These are phyloP conservation scores for Fraxinus xanthoxyloides DNA, from an alignment of 305 asterid genomes.

Conservation along the genomic window DNA sequence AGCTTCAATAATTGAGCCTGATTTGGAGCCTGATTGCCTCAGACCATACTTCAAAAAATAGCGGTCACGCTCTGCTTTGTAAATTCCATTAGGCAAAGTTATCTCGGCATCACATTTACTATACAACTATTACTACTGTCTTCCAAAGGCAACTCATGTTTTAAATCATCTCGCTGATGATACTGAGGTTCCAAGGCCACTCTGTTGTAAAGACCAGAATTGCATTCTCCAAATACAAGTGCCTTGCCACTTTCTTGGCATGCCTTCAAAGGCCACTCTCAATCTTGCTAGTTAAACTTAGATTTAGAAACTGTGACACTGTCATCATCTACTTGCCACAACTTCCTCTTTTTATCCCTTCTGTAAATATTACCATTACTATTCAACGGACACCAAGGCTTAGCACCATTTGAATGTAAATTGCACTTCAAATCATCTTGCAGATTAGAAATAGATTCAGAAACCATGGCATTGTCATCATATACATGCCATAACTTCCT, in stretches of 20 bases:
- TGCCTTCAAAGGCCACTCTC: conserved; percentile 21
- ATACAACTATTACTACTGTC: conserved; percentile 8
- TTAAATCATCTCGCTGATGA: conserved; percentile 28
- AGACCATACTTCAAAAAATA: conserved; percentile 45
- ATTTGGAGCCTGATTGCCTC: conserved; percentile 35
- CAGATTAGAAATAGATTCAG: conserved; percentile 13
- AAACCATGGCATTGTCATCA: not conserved
- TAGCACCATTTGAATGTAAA: conserved; percentile 3
- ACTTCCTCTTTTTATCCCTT: conserved; percentile 34
- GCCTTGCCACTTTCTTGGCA: conserved; percentile 27
- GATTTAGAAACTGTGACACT: not conserved
- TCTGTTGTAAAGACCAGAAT: conserved; percentile 25
- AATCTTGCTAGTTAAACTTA: conserved; percentile 14
- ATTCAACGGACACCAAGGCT: conserved; percentile 11
- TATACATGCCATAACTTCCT: conserved; percentile 25
- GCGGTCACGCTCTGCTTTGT: conserved; percentile 30
- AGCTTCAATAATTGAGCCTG: conserved; percentile 15
- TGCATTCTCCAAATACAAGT: conserved; percentile 29
- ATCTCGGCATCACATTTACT: conserved; percentile 25
- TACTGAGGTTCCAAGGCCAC: conserved; percentile 20
- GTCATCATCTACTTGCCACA: conserved; percentile 23
- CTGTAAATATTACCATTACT: conserved; percentile 30
- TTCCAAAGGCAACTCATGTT: conserved; percentile 13
- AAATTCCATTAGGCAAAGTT: conserved; percentile 29
- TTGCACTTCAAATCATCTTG: conserved; percentile 13